Base-by-base conservation (phyloP, 805 yeast species). In the Lipomyces sp. region DNA sequence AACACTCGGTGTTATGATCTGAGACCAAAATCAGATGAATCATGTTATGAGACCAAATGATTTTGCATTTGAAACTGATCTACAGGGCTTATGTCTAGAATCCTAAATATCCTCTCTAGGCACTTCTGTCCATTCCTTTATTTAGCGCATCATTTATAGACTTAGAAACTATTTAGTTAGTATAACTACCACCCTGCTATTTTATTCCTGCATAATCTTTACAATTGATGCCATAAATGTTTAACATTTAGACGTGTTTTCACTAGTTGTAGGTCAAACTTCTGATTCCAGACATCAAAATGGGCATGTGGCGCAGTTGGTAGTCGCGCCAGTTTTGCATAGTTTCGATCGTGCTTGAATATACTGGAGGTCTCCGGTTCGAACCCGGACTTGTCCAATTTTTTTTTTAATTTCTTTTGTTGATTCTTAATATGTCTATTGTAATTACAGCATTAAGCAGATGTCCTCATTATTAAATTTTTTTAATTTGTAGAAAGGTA, bases 261-360 rank as follows among this genome's bases (percentile, higher is more conserved):
- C 24, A 42, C 15, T 15, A 15, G 10, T 15, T 42, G 48, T 11
- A 39, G 5, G 5, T 5, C 4, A 3, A n/a, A 13, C 48, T 1
- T 11, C 1, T 4, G n/a, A 50, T 30, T 29, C 33, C 7, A 24
- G 1, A 33, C 2, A 10, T 2, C 13, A 18, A 34, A 18, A 50
- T 54, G 73, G 73, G 73, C 73, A 70, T 70, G 73, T 70, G 73
- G 73, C 73, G 73, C 73, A 70, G 73, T 70, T 69, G 73, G 73
- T 70, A 70, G 73, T 69, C 73, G 73, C 73, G 73, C 71, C 70
- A 70, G 72, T 69, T 70, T 70, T 70, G 73, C 73, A 70, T 60
- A 24, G 24, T 29, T 53, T n/a, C 51, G 48, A 6, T 33, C 34
- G 64, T 35, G 39, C 18, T 1, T 55, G 34, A 35, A 64, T 8